Percentiles rank a stretch among this genome's conserved stretches.
Evolutionary conservation across 495 filamentous ascomycete genomes (phyloP).

Genomic region (Penicillium crystallinum): DNA sequence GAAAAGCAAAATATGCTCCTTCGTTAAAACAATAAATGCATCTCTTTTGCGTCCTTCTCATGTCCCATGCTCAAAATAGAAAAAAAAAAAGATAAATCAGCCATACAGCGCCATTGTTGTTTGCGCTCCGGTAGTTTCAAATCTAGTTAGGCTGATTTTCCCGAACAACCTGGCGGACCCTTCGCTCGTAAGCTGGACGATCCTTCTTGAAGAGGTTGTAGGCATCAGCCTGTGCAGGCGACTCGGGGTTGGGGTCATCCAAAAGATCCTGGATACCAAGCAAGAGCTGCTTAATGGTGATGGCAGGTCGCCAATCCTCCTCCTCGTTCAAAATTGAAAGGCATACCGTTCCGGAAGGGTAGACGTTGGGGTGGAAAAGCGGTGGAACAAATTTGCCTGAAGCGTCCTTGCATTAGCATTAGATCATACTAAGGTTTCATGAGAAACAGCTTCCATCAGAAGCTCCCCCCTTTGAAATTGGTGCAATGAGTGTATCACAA

Average conservation of each 20-base stretch:
- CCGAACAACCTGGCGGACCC: conserved; percentile 77
- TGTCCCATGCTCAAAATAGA: conserved; percentile 14
- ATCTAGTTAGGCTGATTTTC: conserved; percentile 70
- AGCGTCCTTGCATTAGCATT: conserved; percentile 1
- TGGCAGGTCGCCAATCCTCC: conserved; percentile 96
- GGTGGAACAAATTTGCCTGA: conserved; percentile 94
- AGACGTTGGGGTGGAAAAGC: conserved; percentile 98
- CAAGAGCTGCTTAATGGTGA: conserved; percentile 95
- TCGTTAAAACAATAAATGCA: conserved; percentile 10
- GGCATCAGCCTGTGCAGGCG: conserved; percentile 92
- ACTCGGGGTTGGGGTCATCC: conserved; percentile 95
- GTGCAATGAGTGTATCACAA: neutral
- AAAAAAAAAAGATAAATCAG: conserved; percentile 10
- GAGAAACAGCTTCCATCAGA: neutral
- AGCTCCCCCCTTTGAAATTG: too few species aligned
- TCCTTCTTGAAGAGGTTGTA: conserved; percentile 98
- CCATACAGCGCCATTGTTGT: neutral
- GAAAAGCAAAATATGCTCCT: conserved; percentile 17
- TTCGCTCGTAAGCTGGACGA: conserved; percentile 76
- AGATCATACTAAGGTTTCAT: neutral
- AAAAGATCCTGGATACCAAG: conserved; percentile 93
- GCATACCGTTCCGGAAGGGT: conserved; percentile 96
- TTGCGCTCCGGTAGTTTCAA: neutral
- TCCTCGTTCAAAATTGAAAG: conserved; percentile 98
- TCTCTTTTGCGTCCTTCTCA: neutral